Evolutionary conservation across 2,329 filamentous ascomycete genomes (phyloP), one percentile per base, ranked within the genome.

Genomic region (Immersiporthe knoxdaviesiana): DNA sequence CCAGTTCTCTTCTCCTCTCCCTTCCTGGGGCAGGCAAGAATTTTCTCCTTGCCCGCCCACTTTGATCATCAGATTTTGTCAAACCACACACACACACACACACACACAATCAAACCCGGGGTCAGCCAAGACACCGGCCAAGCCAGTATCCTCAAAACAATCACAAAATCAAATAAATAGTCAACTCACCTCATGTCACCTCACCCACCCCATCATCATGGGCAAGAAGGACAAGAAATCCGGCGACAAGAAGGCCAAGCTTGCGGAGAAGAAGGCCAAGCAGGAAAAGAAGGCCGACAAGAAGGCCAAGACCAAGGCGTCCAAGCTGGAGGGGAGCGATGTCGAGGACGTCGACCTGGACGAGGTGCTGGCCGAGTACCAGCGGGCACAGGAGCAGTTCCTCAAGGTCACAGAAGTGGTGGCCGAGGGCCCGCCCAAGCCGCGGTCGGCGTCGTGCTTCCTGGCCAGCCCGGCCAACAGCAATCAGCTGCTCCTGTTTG

Each of bases 341-440:
- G 92, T 87, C 62, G 95, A 98, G 78, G 94, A 97, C 75, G 90
- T 96, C 18, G 96, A 98, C 80, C 87, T 99, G 50, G 96, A 99
- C 77, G 90, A 91, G 60, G 94, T 99, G 59, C 89, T 99, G 37
- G 94, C 95, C 60, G 93, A 97, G 79, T 98, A 97, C 81, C 92
- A 92, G 74, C 92, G 92, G 77, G 91, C 94, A 80, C 96, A 99
- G 82, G 95, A 97, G 76, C 92, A 92, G 76, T 97, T 97, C 77
- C 88, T 96, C 75, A 97, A 97, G 81, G 89, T 99, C 75, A 97
- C 95, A 5, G 96, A 99, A 82, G 86, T 88, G 2, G 83, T 90
- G 32, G 87, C 86, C 58, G 87, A 89, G 32, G 87, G 83, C 2
- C 92, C 94, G 24, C 96, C 96, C 1, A 88, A 89, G 66, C 88